Percentiles rank a stretch among this genome's conserved stretches.
Evolutionary conservation across 2,329 filamentous ascomycete genomes (phyloP).

Genomic region (Penicillium griseofulvum): DNA sequence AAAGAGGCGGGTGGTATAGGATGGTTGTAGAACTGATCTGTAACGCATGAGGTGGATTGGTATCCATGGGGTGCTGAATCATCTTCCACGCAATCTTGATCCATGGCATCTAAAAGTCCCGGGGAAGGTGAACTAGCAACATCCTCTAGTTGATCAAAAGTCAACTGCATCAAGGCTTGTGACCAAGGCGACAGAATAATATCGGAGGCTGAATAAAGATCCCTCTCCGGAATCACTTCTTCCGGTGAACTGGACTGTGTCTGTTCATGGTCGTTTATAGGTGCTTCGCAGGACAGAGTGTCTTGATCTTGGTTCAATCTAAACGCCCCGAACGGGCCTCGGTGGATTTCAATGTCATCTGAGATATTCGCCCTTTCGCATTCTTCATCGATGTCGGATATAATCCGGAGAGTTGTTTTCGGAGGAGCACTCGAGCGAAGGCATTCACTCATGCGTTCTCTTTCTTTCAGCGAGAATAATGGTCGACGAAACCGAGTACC

Average conservation of each 20-base stretch:
- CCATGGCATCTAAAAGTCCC: constrained; percentile 7
- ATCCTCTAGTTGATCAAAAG: constrained; percentile 9
- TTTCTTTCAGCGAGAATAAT: constrained; percentile 42
- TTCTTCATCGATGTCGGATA: constrained; percentile 31
- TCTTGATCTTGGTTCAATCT: constrained; percentile 2
- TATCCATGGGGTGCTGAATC: background rate
- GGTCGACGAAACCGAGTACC: constrained; percentile 42
- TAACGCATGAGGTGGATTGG: background rate
- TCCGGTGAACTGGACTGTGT: constrained; percentile 1
- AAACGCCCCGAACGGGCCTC: constrained; percentile 17
- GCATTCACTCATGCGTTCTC: constrained; percentile 36
- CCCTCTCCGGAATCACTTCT: background rate
- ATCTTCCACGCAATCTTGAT: background rate
- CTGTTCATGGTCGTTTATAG: background rate
- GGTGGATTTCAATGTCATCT: constrained; percentile 6
- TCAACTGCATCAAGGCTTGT: constrained; percentile 14
- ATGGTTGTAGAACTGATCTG: constrained; percentile 8
- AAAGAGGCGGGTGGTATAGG: background rate
- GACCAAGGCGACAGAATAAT: constrained; percentile 9
- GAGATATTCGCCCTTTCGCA: constrained; percentile 8
- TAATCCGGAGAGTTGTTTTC: constrained; percentile 15
- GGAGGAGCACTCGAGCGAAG: constrained; percentile 35
- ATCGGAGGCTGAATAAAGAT: background rate
- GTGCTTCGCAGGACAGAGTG: background rate
- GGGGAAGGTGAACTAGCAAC: constrained; percentile 3